Evolutionary conservation across 1,284 basidiomycete species (phyloP), one percentile per base, ranked within the genome.

Genomic region (Sporisorium exsertum): DNA sequence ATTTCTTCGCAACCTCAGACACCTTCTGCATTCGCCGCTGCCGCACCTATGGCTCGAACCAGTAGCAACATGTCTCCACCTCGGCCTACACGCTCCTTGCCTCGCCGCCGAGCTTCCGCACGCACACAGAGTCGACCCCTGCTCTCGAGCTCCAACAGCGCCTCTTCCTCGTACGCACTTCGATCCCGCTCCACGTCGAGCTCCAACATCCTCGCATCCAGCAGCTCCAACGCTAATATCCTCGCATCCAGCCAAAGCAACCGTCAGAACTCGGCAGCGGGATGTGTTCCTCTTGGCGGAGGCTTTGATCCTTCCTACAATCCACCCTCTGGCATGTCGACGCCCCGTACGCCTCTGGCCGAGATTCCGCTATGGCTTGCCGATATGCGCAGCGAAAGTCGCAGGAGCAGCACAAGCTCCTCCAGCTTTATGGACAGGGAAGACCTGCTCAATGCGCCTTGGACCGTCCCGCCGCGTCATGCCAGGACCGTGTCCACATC

Each of bases 331-430:
- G 69, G 70, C 26, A 58, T 64, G 58, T 72, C 70, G 35, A 77
- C 66, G 24, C 66, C 74, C 2, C 24, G 74, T 8, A 77, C 74
- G 45, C 74, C 74, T 8, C 51, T 77, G 26, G 74, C 74, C 6
- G 74, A 77, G 53, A 77, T 77, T 33, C 74, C 74, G 7, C 63
- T 77, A 13, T 77, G 74, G 74, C 24, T 77, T 4, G 70, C 74
- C 5, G 74, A 77, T 22, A 77, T 77, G 74, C 58, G 74, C 6
- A 77, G 74, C 51, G 59, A 69, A 26, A 76, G 73, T 42, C 73
- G 65, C 22, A 42, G 73, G 37, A 65, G 62, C 64, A 72, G 64
- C 52, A 54, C 53, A 18, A 72, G 69, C 56, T 72, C 68, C 10
- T 26, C 64, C 51, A 68, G 51, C 35, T 55, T 72, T 32, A 45